Evolutionary conservation across 352 stramenopile species (phyloP).

Genomic region (Pythium brachiatum): DNA sequence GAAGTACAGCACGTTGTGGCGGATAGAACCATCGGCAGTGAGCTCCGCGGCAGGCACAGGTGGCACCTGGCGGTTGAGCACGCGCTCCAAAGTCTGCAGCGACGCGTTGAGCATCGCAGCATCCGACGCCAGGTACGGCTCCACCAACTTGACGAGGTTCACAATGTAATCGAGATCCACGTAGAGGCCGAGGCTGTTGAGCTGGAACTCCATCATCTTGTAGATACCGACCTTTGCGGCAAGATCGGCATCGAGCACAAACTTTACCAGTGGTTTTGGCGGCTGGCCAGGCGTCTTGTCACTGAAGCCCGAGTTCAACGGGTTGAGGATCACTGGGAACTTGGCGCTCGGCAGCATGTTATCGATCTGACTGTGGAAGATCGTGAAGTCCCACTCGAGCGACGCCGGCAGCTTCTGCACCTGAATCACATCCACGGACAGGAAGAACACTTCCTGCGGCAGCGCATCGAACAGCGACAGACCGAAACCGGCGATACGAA

Average conservation of each 20-base stretch:
- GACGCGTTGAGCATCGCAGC: conserved; percentile 57
- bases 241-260: conserved; percentile 75
- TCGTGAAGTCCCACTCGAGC: conserved; percentile 69
- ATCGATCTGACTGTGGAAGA: conserved; percentile 81
- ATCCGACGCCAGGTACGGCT: conserved; percentile 76
- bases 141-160: conserved; percentile 75
- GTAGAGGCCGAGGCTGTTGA: conserved; percentile 71
- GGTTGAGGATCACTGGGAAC: conserved; percentile 85
- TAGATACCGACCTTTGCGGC: conserved; percentile 77
- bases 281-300: conserved; percentile 62
- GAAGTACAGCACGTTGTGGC: conserved; percentile 81
- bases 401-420: conserved; percentile 69
- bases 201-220: conserved; percentile 74
- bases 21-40: conserved; percentile 64
- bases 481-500: conserved; percentile 72
- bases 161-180: conserved; percentile 86
- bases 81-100: conserved; percentile 53
- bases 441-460: conserved; percentile 82
- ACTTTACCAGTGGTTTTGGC: conserved; percentile 58
- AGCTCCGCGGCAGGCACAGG: conserved; percentile 54
- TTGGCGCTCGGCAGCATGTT: conserved; percentile 82
- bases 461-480: conserved; percentile 74
- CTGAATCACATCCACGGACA: conserved; percentile 75
- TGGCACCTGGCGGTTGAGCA: conserved; percentile 56
- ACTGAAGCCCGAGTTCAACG: conserved; percentile 75